phyloP scores from a whole-genome alignment of 2,329 filamentous ascomycete genomes.

The Pseudovirgaria hyperparasitica region DNA sequence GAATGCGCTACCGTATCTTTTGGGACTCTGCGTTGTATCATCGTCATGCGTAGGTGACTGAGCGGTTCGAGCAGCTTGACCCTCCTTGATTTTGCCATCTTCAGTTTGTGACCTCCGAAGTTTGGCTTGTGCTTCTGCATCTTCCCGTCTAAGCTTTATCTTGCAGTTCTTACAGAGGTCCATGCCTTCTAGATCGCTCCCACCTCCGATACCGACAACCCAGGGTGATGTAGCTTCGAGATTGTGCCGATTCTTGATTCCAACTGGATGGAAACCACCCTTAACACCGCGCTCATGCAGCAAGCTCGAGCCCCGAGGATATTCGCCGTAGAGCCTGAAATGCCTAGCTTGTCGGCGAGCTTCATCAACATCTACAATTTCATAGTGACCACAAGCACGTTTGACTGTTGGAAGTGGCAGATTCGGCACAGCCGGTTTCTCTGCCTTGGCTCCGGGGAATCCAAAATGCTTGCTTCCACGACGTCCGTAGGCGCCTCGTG shows the following conservation, averaged over 20 bases:
- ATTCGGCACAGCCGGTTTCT: conserved; percentile 6
- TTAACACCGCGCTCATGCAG: neutral
- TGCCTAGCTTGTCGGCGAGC: conserved; percentile 7
- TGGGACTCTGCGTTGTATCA: too few relatives aligned
- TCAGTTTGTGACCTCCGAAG: too few relatives aligned
- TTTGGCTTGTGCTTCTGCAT: too few relatives aligned
- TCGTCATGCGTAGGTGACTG: too few relatives aligned
- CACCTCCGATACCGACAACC: neutral
- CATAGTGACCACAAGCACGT: conserved; percentile 18
- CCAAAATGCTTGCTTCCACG: conserved; percentile 20
- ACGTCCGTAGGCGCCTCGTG: conserved; percentile 17
- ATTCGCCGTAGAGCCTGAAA: neutral
- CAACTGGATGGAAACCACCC: neutral
- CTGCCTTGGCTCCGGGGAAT: conserved; percentile 17
- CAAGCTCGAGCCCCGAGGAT: too few relatives aligned
- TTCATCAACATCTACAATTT: conserved; percentile 8
- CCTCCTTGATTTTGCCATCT: too few relatives aligned
- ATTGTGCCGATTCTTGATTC: neutral
- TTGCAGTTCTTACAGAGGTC: too few relatives aligned
- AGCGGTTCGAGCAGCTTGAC: too few relatives aligned
- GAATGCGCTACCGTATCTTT: too few relatives aligned
- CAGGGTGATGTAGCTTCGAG: conserved; percentile 7
- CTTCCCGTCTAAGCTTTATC: too few relatives aligned
- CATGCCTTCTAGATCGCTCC: conserved; percentile 3
- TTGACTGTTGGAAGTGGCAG: conserved; percentile 12